Evolutionary conservation across 2,329 filamentous ascomycete genomes (phyloP).

Genomic region (Shiraia sp.): DNA sequence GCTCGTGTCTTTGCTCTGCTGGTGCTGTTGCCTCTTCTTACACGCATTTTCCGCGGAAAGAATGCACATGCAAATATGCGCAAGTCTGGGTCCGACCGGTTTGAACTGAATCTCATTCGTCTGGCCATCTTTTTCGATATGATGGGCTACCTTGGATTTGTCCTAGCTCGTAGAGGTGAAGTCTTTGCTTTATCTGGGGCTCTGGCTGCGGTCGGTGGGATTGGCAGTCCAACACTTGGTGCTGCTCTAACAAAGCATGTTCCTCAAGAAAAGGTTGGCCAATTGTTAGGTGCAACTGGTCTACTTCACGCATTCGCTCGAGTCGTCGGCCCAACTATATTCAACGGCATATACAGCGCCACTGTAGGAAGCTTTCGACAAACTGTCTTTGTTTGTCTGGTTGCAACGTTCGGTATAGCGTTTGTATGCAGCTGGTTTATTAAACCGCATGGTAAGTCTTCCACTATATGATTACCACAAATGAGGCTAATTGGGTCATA

Average conservation of each 20-base stretch:
- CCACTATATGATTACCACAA: neutral
- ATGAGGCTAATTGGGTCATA: conserved; percentile 1
- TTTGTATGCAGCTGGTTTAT: conserved; percentile 72
- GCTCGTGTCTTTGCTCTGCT: conserved; percentile 77
- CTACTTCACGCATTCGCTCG: conserved; percentile 81
- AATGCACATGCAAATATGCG: conserved; percentile 39
- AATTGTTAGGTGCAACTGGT: conserved; percentile 86
- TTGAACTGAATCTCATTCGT: conserved; percentile 80
- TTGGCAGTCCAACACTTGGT: conserved; percentile 83
- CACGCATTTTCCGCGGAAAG: conserved; percentile 71
- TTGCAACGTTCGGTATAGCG: conserved; percentile 66
- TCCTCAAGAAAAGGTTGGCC: conserved; percentile 76
- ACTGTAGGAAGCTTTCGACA: conserved; percentile 81
- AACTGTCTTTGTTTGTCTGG: conserved; percentile 78
- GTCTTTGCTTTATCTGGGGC: conserved; percentile 74
- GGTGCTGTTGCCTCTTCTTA: conserved; percentile 73
- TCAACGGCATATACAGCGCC: conserved; percentile 82
- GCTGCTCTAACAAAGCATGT: conserved; percentile 89
- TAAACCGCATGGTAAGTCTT: conserved; percentile 69
- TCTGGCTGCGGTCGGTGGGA: conserved; percentile 76
- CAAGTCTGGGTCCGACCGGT: conserved; percentile 68
- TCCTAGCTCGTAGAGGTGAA: conserved; percentile 62
- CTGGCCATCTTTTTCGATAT: conserved; percentile 75
- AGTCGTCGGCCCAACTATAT: conserved; percentile 77
- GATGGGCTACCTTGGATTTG: conserved; percentile 75